A percentile compares a stretch with the other conserved stretches of the same genome.
phyloP scores from a whole-genome alignment of 345 rosid species.

The Citrus mangshanensis region DNA sequence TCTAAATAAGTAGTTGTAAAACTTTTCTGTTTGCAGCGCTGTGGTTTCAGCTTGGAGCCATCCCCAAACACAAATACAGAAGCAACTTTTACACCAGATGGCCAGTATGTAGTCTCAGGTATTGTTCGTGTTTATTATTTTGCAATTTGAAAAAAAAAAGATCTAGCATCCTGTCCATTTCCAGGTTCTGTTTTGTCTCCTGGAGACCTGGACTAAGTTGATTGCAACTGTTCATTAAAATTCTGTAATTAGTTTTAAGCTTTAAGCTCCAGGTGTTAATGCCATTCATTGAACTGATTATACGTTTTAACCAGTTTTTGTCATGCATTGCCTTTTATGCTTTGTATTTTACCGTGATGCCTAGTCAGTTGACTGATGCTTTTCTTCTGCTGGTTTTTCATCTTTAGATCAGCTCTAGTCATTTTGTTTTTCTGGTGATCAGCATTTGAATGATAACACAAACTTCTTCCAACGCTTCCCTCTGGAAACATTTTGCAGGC shows the following conservation, averaged over 20 bases:
- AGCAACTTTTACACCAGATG: conserved; percentile 96
- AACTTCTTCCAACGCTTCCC: not conserved
- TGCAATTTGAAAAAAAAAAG: not conserved
- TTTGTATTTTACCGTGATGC: not conserved
- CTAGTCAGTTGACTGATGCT: not conserved
- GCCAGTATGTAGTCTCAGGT: conserved; percentile 95
- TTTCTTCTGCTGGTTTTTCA: not conserved
- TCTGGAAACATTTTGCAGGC: not conserved
- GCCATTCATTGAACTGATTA: not conserved
- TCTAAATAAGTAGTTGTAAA: not conserved
- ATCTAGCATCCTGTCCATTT: not conserved
- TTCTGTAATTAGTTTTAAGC: not conserved
- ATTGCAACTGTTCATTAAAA: not conserved
- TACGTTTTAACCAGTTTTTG: not conserved
- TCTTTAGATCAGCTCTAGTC: not conserved
- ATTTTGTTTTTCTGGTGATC: not conserved
- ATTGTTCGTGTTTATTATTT: conserved; percentile 10
- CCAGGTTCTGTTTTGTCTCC: not conserved
- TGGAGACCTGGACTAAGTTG: not conserved
- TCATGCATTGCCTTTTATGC: not conserved
- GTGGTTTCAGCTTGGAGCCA: conserved; percentile 89
- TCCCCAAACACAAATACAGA: conserved; percentile 76
- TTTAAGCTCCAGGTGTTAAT: not conserved
- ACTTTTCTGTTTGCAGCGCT: conserved; percentile 48
- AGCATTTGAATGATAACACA: not conserved